These are phyloP conservation scores for Cutaneotrichosporon cyanovorans DNA, from an alignment of 1,284 basidiomycete genomes.

Conservation along the genomic window DNA sequence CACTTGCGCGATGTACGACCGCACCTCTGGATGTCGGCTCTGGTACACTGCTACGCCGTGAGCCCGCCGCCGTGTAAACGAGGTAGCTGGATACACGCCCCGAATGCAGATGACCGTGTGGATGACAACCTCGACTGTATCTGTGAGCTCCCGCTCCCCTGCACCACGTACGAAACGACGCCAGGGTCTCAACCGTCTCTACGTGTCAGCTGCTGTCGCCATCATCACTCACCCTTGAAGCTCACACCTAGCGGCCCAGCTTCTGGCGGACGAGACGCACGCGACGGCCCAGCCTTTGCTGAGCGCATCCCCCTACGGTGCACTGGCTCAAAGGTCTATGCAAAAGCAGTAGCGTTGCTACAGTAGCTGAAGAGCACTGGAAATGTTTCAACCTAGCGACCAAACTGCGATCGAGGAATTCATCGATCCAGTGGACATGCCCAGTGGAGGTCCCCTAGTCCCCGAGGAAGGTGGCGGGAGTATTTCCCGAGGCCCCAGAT, in stretches of 20 bases:
- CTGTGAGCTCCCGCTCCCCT: not conserved
- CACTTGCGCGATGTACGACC: conserved; percentile 77
- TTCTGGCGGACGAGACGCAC: not conserved
- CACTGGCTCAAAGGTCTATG: no score
- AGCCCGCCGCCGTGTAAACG: conserved; percentile 78
- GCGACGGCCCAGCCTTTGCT: conserved; percentile 4
- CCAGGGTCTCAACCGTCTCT: conserved; percentile 37
- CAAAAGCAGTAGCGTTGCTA: no score
- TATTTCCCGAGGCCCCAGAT: no score
- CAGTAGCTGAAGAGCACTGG: no score
- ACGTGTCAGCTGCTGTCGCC: not conserved
- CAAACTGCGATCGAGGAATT: no score
- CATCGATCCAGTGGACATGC: no score
- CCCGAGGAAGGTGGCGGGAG: no score
- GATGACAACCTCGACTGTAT: conserved; percentile 78
- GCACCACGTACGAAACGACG: conserved; percentile 28
- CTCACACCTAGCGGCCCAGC: conserved; percentile 3
- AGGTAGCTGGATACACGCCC: conserved; percentile 76
- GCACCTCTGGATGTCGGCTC: conserved; percentile 77
- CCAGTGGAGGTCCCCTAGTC: no score
- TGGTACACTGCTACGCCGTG: conserved; percentile 86
- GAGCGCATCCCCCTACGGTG: no score
- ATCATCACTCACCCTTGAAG: conserved; percentile 4
- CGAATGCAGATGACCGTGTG: conserved; percentile 86
- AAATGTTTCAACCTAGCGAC: no score